These are phyloP conservation scores for Capsella rubella DNA, from an alignment of 441 rosid genomes.

Conservation along the genomic window DNA sequence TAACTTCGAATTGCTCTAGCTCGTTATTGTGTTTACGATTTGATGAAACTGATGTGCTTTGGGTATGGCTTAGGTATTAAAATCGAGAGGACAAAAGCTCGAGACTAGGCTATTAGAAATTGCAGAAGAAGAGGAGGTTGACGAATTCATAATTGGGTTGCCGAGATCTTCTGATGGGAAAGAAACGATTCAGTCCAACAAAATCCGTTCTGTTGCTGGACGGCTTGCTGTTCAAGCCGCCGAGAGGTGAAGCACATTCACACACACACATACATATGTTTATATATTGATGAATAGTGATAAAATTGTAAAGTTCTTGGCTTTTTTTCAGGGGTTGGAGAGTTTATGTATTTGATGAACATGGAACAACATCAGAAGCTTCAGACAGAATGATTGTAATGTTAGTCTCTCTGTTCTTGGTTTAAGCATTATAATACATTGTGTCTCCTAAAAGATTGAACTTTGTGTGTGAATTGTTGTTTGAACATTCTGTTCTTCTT, in stretches of 20 bases:
- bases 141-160: constrained; percentile 85
- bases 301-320: not conserved
- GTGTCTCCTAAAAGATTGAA: not conserved
- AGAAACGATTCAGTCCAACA: constrained; percentile 85
- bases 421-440: not conserved
- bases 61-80: constrained; percentile 58
- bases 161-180: constrained; percentile 84
- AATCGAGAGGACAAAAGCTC: constrained; percentile 84
- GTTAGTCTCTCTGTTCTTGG: constrained; percentile 47
- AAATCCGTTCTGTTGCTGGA: constrained; percentile 86
- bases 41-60: constrained; percentile 5
- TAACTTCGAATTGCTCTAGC: constrained; percentile 27
- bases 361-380: constrained; percentile 86
- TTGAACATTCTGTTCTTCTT: constrained; percentile 24
- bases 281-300: not conserved
- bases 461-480: constrained; percentile 11
- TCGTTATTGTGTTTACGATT: not conserved
- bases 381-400: constrained; percentile 64
- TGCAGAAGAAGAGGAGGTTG: constrained; percentile 82
- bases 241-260: constrained; percentile 53
- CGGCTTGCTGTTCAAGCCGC: constrained; percentile 84
- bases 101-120: constrained; percentile 68
- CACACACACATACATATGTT: not conserved
- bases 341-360: constrained; percentile 90
- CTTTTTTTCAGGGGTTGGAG: constrained; percentile 75